These are phyloP conservation scores for Trametes sp. DNA, from an alignment of 1,284 basidiomycete genomes.

Conservation along the genomic window DNA sequence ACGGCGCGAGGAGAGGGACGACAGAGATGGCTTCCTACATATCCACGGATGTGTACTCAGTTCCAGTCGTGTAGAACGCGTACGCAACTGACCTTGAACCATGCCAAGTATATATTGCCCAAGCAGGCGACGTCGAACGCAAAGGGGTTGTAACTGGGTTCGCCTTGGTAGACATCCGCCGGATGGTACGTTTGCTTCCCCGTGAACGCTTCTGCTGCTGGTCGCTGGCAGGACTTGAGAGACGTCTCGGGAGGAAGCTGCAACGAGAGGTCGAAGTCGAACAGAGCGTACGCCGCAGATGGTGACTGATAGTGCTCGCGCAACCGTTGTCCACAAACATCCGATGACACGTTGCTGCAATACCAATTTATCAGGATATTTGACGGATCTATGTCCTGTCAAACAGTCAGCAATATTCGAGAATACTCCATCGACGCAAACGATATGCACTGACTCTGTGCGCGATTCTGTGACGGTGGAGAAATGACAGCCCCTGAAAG, in stretches of 20 bases:
- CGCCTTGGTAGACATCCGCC: neutral
- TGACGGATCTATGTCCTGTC: slow-evolving; percentile 7
- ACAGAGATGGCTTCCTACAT: no score
- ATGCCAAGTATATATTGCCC: slow-evolving; percentile 11
- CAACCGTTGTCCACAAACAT: neutral
- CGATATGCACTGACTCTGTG: neutral
- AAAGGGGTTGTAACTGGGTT: slow-evolving; percentile 16
- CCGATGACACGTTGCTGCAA: neutral
- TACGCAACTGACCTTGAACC: slow-evolving; percentile 9
- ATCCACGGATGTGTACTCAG: no score
- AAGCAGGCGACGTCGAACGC: slow-evolving; percentile 20
- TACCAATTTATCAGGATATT: slow-evolving; percentile 20
- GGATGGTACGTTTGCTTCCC: neutral
- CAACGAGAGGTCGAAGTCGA: slow-evolving; percentile 17
- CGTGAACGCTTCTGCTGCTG: neutral
- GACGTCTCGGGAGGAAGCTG: slow-evolving; percentile 4
- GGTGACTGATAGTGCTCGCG: neutral
- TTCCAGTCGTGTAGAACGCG: no score
- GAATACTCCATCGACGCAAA: no score
- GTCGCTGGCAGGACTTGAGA: neutral
- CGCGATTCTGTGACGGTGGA: slow-evolving; percentile 2
- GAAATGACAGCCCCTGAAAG: slow-evolving; percentile 1
- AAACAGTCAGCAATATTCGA: neutral
- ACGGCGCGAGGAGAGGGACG: slow-evolving; percentile 7
- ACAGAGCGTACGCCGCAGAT: slow-evolving; percentile 3